phyloP scores from a whole-genome alignment of 2,329 filamentous ascomycete species.

The Penicillium sp. region DNA sequence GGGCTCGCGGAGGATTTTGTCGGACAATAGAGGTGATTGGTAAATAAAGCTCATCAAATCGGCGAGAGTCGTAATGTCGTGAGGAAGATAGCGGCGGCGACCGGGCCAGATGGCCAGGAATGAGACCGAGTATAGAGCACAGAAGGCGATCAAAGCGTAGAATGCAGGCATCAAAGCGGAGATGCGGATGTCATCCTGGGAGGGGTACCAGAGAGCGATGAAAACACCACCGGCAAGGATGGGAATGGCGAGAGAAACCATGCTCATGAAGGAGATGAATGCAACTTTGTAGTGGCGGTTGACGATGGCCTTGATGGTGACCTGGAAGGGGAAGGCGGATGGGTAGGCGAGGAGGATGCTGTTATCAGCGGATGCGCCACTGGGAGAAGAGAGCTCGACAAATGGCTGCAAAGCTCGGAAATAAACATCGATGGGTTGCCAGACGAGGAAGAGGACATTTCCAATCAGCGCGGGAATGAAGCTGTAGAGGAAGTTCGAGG shows the following conservation, averaged over 20 bases:
- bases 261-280: conserved; percentile 56
- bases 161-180: conserved; percentile 73
- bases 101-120: conserved; percentile 64
- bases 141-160: conserved; percentile 70
- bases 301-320: conserved; percentile 54
- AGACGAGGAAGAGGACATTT: conserved; percentile 60
- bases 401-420: conserved; percentile 63
- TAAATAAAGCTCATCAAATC: conserved; percentile 78
- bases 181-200: conserved; percentile 55
- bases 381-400: conserved; percentile 53
- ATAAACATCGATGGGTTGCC: conserved; percentile 62
- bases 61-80: conserved; percentile 70
- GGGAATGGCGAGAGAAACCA: conserved; percentile 56
- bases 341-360: conserved; percentile 61
- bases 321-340: conserved; percentile 54
- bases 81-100: conserved; percentile 68
- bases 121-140: conserved; percentile 68
- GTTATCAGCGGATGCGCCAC: conserved; percentile 56
- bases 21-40: conserved; percentile 69
- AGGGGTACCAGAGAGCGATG: conserved; percentile 61
- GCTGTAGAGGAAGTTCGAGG: conserved; percentile 84
- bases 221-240: conserved; percentile 64
- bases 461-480: conserved; percentile 63
- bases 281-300: conserved; percentile 62
- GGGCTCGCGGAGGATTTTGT: conserved; percentile 71